Evolutionary conservation across 202 grass and related monocot genomes (phyloP).

Genomic region (Zizania palustris): DNA sequence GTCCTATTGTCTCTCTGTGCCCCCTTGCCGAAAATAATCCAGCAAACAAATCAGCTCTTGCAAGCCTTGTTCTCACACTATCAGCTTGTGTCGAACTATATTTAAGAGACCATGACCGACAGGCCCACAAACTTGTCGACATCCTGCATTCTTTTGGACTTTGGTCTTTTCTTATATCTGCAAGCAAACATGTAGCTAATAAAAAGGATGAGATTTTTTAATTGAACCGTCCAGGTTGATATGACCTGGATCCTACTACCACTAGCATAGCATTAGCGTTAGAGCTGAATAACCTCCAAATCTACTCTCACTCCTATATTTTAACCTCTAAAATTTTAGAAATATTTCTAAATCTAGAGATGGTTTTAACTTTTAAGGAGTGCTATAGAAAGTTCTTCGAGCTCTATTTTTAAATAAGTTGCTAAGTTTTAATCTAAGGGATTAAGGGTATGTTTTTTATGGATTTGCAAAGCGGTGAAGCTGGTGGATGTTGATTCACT

Average conservation of each 20-base stretch:
- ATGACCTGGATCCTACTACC: background rate
- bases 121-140: slow-evolving; percentile 21
- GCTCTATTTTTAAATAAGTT: too few species aligned
- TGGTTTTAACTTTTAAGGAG: too few species aligned
- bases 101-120: slow-evolving; percentile 8
- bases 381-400: too few species aligned
- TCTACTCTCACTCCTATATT: too few species aligned
- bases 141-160: background rate
- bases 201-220: background rate
- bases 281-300: background rate
- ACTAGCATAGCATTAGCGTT: background rate
- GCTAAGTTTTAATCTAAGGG: too few species aligned
- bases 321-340: too few species aligned
- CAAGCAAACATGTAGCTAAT: background rate
- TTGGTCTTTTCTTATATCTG: background rate
- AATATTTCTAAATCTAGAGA: too few species aligned
- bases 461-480: too few species aligned
- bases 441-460: too few species aligned
- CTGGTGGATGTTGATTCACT: too few species aligned
- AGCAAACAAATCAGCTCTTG: slow-evolving; percentile 16
- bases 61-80: slow-evolving; percentile 13
- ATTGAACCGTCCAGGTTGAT: background rate
- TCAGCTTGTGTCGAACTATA: slow-evolving; percentile 10
- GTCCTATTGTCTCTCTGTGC: background rate
- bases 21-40: slow-evolving; percentile 28